phyloP scores from a whole-genome alignment of 2,329 filamentous ascomycete genomes.

The Botrytis deweyae region DNA sequence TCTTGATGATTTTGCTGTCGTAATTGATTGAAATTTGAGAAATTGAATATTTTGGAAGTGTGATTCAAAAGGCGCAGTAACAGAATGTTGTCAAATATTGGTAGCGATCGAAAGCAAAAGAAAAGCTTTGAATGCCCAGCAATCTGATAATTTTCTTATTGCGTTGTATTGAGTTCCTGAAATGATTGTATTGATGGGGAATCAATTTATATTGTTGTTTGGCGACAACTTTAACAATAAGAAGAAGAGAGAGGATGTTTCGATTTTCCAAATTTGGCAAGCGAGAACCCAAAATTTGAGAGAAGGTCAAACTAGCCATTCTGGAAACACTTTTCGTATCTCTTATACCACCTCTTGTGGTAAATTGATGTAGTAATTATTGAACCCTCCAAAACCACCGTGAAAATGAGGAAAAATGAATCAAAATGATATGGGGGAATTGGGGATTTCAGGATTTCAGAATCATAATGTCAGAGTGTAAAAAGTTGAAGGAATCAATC shows the following conservation, averaged over 20 bases:
- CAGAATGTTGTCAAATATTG: neutral
- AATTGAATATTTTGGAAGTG: neutral
- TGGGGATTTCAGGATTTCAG: neutral
- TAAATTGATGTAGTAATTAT: neutral
- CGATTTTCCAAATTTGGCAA: conserved; percentile 14
- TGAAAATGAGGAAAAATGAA: neutral
- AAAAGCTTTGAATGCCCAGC: conserved; percentile 9
- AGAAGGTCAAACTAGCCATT: neutral
- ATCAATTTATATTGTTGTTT: conserved; percentile 10
- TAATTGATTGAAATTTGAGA: neutral
- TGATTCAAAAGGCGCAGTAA: conserved; percentile 6
- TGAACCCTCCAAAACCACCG: neutral
- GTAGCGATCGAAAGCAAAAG: conserved; percentile 10
- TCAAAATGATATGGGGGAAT: no score
- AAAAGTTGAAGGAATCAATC: conserved; percentile 29
- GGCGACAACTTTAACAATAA: conserved; percentile 7
- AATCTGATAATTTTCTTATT: neutral
- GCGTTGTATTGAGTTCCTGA: neutral
- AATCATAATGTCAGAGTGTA: neutral
- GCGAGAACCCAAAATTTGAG: neutral
- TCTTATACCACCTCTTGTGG: neutral
- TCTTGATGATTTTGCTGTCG: neutral
- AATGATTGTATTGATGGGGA: neutral
- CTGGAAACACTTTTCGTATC: neutral
- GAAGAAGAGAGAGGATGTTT: neutral